A percentile compares a stretch with the other conserved stretches of the same genome.
phyloP scores from a whole-genome alignment of 192 early-diverging fungal genomes.

The Entomortierella parvispora region DNA sequence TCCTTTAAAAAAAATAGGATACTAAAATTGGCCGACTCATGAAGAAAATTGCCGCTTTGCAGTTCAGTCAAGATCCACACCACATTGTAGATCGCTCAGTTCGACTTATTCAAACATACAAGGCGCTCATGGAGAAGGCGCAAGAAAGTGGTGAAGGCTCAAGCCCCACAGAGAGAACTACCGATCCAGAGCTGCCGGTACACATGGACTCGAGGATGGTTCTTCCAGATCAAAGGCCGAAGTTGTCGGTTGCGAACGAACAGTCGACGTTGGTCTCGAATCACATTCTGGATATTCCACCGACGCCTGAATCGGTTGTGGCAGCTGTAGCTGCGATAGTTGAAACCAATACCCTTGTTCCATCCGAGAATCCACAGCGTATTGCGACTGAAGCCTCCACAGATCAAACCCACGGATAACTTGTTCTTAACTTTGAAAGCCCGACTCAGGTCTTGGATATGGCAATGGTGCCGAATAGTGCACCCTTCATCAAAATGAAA shows the following conservation, averaged over 20 bases:
- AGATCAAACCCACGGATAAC: too few species aligned
- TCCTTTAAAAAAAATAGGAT: conserved; percentile 27
- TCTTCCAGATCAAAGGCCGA: conserved; percentile 5
- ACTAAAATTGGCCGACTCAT: conserved; percentile 57
- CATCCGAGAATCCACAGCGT: not conserved
- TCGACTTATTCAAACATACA: conserved; percentile 53
- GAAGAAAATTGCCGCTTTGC: conserved; percentile 51
- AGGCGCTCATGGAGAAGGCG: conserved; percentile 51
- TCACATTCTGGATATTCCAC: conserved; percentile 29
- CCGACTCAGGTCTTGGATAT: too few species aligned
- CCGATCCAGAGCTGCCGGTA: not conserved
- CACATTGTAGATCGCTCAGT: conserved; percentile 48
- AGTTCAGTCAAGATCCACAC: conserved; percentile 47
- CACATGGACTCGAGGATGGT: not conserved
- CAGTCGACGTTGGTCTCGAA: conserved; percentile 14
- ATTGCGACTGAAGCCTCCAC: too few species aligned
- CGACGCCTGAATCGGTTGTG: conserved; percentile 29
- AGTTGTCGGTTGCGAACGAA: conserved; percentile 10
- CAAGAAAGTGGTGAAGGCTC: conserved; percentile 37
- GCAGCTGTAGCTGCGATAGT: conserved; percentile 39
- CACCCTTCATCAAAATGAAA: too few species aligned
- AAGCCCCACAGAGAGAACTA: conserved; percentile 15
- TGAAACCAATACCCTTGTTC: conserved; percentile 28
- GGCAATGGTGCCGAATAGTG: too few species aligned
- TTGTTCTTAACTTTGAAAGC: too few species aligned